phyloP scores from a whole-genome alignment of 768 basidiomycete species.

The Tulasnella sp. region DNA sequence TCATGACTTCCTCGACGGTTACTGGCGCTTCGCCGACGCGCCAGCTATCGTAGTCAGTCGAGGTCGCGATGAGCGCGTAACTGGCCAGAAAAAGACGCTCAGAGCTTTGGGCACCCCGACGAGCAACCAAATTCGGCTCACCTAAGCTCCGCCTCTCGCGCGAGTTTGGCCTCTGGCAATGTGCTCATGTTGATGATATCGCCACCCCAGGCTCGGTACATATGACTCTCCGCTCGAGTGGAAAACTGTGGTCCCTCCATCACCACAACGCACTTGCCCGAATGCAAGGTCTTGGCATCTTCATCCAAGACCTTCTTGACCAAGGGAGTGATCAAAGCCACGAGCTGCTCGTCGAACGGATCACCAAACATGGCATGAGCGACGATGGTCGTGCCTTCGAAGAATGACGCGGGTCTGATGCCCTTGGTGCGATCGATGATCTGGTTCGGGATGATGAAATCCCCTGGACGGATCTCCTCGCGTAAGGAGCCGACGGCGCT shows the following conservation, averaged over 20 bases:
- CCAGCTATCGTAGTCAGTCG: constrained; percentile 97
- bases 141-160: constrained; percentile 90
- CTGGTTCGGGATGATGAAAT: constrained; percentile 79
- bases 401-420: constrained; percentile 77
- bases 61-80: constrained; percentile 81
- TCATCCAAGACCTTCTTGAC: constrained; percentile 52
- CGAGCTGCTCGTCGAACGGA: constrained; percentile 61
- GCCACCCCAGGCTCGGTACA: constrained; percentile 89
- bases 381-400: constrained; percentile 69
- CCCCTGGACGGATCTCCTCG: constrained; percentile 85
- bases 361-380: constrained; percentile 93
- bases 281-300: constrained; percentile 49
- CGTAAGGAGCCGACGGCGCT: constrained; percentile 90
- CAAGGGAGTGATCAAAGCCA: constrained; percentile 50
- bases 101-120: background rate
- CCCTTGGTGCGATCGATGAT: constrained; percentile 97
- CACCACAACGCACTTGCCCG: constrained; percentile 76
- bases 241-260: constrained; percentile 99
- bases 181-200: constrained; percentile 97
- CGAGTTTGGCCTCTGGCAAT: constrained; percentile 93
- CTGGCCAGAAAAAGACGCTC: constrained; percentile 33
- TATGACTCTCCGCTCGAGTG: constrained; percentile 88
- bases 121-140: constrained; percentile 27
- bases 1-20: constrained; percentile 83
- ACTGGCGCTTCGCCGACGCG: constrained; percentile 67